Base-by-base conservation (phyloP, 306 rosid genomes). In the Trifolium fragiferum region DNA sequence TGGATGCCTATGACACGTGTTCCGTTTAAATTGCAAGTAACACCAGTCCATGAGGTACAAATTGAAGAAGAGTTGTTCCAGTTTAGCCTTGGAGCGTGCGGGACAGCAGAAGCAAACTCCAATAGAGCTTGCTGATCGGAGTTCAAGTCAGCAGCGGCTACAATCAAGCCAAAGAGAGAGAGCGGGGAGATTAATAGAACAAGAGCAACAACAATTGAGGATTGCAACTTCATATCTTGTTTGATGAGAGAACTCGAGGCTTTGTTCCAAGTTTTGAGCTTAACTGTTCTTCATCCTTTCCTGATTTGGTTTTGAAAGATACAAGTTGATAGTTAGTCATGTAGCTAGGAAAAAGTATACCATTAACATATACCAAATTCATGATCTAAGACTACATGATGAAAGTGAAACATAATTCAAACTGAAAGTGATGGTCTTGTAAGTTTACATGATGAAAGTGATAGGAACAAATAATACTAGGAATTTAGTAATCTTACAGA, bases 21-120 rank as follows among this genome's bases (percentile, higher is more conserved):
- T 66, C 38, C 6, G n/a, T 85, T 72, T 0, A 51, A 18, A 73
- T 85, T 75, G 74, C 97, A 91, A 43, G 84, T 81, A 68, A 91
- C 87, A 20, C 97, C 97, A 76, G 82, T 2, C 97, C 97, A 91
- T 20, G 91, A 83, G 50, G 75, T 76, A 66, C 97, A 91, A 73
- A 91, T 78, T 82, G 86, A 73, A 59, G 82, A 8, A 10, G 87
- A 54, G 51, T 66, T 76, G 79, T 86, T 80, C 97, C 97, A 91
- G 86, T 86, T 89, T 62, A 91, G 96, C 72, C 85, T 91, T 35
- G 82, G 77, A 23, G 86, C 81, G 25, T 86, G 97, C 10, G 79
- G 82, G 0, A 89, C 81, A 9, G 68, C 49, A 27, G 85, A 80
- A 80, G 87, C 73, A 85, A 91, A 87, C 61, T 83, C 82, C 68